Conservation (phyloP, 768 basidiomycete genomes). For the Pisolithus marmoratus region DNA sequence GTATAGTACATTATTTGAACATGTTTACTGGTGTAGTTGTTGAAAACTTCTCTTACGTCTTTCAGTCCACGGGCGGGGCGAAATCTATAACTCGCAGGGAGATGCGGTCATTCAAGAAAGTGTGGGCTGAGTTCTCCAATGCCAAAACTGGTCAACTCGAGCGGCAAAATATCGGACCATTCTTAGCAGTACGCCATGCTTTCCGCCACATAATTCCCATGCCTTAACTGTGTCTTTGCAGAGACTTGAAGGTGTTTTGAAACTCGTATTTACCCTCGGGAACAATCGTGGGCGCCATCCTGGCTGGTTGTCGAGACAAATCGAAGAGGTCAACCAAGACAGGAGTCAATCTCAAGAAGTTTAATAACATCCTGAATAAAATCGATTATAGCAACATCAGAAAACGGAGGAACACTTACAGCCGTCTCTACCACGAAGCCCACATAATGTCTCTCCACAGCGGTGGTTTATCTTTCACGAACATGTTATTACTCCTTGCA, state of each 20-base stretch:
- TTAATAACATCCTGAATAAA: conserved; percentile 50
- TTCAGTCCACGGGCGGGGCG: conserved; percentile 78
- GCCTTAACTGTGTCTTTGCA: conserved; percentile 24
- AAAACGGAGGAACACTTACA: conserved; percentile 63
- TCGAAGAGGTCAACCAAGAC: conserved; percentile 31
- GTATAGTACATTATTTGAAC: conserved; percentile 87
- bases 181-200: conserved; percentile 64
- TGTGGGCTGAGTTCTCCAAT: conserved; percentile 84
- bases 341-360: conserved; percentile 56
- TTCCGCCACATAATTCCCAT: not conserved
- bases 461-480: conserved; percentile 84
- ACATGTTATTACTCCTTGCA: conserved; percentile 80
- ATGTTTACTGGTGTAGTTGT: conserved; percentile 97
- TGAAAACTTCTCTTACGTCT: conserved; percentile 94
- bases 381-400: conserved; percentile 64
- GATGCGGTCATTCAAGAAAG: conserved; percentile 91
- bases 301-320: conserved; percentile 42
- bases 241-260: conserved; percentile 84
- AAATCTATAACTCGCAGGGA: conserved; percentile 82
- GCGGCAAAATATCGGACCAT: conserved; percentile 62
- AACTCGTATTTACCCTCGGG: conserved; percentile 73
- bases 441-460: conserved; percentile 62
- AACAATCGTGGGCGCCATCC: conserved; percentile 60
- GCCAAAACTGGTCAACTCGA: conserved; percentile 74
- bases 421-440: conserved; percentile 84